Conservation (phyloP, 345 rosid genomes). For the Kernera saxatilis region DNA sequence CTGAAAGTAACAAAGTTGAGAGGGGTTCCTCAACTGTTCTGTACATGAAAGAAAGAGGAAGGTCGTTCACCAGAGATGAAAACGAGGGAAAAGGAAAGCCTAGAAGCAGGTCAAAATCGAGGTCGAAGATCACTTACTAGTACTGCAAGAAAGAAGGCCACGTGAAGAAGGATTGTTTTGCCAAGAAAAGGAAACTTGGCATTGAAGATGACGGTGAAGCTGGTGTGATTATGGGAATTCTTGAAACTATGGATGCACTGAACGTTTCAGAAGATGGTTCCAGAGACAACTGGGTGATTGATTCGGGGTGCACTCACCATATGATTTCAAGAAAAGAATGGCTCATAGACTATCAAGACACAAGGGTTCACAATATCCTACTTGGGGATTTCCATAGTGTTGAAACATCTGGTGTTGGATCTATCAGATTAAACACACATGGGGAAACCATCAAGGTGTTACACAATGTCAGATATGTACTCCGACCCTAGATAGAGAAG, state of each 20-base stretch:
- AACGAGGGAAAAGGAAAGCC: neutral
- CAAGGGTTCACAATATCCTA: accelerated
- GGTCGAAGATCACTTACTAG: neutral
- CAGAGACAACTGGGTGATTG: neutral
- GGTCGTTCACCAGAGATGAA: neutral
- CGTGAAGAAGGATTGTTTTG: neutral
- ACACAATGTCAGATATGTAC: neutral
- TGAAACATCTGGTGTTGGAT: accelerated
- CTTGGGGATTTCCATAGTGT: neutral
- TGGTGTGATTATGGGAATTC: no score
- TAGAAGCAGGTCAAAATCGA: neutral
- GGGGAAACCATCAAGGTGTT: neutral
- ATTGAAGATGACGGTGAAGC: neutral
- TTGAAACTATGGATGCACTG: neutral
- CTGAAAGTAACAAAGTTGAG: no score
- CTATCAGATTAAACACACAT: neutral
- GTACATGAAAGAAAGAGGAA: neutral
- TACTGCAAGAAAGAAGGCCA: neutral
- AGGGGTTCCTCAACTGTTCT: no score
- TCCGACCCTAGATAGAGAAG: neutral
- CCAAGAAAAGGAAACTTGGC: neutral
- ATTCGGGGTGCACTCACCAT: neutral
- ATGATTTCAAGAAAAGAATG: neutral
- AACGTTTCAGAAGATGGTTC: neutral
- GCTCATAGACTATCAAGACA: no score